Evolutionary conservation across 108 stramenopile species (phyloP).

Genomic region (Mayamaea pseudoterrestris): DNA sequence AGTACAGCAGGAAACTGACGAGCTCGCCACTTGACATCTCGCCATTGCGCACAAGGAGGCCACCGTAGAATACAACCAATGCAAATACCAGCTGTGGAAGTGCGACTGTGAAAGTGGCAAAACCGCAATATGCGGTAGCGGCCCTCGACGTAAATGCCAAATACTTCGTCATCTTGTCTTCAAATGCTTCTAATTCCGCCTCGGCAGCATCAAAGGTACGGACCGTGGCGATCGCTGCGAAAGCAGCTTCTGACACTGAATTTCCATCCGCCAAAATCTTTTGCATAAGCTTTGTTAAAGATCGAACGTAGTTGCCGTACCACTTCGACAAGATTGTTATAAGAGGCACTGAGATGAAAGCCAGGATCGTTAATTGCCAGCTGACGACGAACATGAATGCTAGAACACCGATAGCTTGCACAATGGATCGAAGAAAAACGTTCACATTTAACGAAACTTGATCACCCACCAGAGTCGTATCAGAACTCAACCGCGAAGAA

Average conservation of each 20-base stretch:
- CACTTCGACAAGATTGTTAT: slow-evolving; percentile 59
- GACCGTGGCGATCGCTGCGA: slow-evolving; percentile 70
- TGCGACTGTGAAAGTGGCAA: slow-evolving; percentile 42
- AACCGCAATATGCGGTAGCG: slow-evolving; percentile 53
- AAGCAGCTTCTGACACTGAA: slow-evolving; percentile 53
- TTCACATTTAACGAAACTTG: slow-evolving; percentile 82
- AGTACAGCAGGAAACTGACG: slow-evolving; percentile 56
- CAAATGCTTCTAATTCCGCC: slow-evolving; percentile 45
- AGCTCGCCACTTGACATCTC: slow-evolving; percentile 44
- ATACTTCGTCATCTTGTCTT: slow-evolving; percentile 34
- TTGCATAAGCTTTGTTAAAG: slow-evolving; percentile 67
- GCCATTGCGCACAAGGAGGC: slow-evolving; percentile 39
- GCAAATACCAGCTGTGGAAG: slow-evolving; percentile 68
- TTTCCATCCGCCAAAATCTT: slow-evolving; percentile 74
- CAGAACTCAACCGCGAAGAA: slow-evolving; percentile 61
- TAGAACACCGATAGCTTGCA: slow-evolving; percentile 68
- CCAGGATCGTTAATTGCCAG: slow-evolving; percentile 65
- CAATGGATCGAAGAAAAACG: slow-evolving; percentile 53
- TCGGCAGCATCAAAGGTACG: slow-evolving; percentile 64
- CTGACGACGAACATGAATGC: slow-evolving; percentile 68
- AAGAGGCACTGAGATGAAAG: slow-evolving; percentile 69
- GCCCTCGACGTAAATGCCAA: slow-evolving; percentile 29
- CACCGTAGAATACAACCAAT: slow-evolving; percentile 72
- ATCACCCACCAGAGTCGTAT: slow-evolving; percentile 73
- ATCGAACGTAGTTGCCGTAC: slow-evolving; percentile 63